Percentiles rank a stretch among this genome's conserved stretches.
Conservation (phyloP, 2,329 filamentous ascomycete species). For the Davidsoniella australis region DNA sequence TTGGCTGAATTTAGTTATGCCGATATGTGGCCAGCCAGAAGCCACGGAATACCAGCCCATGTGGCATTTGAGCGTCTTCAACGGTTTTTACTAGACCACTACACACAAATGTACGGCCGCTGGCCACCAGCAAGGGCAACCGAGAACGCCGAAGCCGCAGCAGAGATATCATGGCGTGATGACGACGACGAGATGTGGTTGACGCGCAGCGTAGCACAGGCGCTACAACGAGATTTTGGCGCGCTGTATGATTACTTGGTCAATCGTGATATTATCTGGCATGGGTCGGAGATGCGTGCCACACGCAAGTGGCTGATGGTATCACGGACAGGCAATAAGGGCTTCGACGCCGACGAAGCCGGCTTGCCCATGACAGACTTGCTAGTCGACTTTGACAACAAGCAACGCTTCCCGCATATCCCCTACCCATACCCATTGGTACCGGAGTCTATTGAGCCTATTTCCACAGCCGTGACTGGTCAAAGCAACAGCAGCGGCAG, state of each 20-base stretch:
- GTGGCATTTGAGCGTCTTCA: conserved; percentile 39
- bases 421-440: conserved; percentile 50
- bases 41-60: conserved; percentile 23
- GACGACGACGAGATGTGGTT: conserved; percentile 34
- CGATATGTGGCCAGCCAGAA: conserved; percentile 40
- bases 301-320: conserved; percentile 50
- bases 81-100: conserved; percentile 42
- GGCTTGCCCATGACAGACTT: conserved; percentile 51
- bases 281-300: conserved; percentile 40
- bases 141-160: conserved; percentile 11
- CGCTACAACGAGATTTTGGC: conserved; percentile 48
- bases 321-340: conserved; percentile 26
- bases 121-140: conserved; percentile 36
- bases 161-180: conserved; percentile 15
- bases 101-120: conserved; percentile 35
- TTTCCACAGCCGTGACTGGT: neutral
- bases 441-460: conserved; percentile 31
- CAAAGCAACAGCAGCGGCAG: conserved; percentile 5
- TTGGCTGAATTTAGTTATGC: conserved; percentile 41
- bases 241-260: conserved; percentile 56
- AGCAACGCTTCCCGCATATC: conserved; percentile 45
- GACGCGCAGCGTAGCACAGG: conserved; percentile 36
- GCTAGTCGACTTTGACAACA: conserved; percentile 47
- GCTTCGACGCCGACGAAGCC: conserved; percentile 30
- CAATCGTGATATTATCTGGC: conserved; percentile 49